Percentiles rank a stretch among this genome's conserved stretches.
Conservation (phyloP, 768 basidiomycete genomes). For the Clitopilus hobsonii region DNA sequence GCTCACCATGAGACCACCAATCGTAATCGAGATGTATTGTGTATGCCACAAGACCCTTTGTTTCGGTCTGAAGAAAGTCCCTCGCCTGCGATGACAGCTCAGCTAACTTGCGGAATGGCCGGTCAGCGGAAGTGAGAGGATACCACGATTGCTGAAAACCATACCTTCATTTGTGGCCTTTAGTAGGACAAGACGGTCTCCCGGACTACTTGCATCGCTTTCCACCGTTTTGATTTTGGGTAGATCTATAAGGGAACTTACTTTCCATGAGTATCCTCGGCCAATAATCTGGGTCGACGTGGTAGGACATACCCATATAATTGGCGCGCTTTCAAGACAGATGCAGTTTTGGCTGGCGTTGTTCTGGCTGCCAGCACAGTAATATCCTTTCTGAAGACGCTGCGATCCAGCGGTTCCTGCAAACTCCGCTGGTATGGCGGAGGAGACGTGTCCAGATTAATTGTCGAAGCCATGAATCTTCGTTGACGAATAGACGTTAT, state of each 20-base stretch:
- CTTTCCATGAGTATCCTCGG: conserved; percentile 6
- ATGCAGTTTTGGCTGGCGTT: conserved; percentile 48
- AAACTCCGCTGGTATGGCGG: conserved; percentile 49
- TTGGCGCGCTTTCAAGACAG: conserved; percentile 50
- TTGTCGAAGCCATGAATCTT: conserved; percentile 29
- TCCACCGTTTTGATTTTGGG: conserved; percentile 64
- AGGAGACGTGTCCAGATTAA: conserved; percentile 26
- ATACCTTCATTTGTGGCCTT: conserved; percentile 58
- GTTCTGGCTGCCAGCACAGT: conserved; percentile 67
- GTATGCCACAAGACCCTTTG: conserved; percentile 53
- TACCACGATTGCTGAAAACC: conserved; percentile 11
- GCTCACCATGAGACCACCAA: conserved; percentile 81
- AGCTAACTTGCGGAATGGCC: conserved; percentile 50
- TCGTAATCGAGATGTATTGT: conserved; percentile 70
- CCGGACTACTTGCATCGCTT: conserved; percentile 40
- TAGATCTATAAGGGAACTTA: conserved; percentile 61
- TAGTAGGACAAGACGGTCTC: conserved; percentile 65
- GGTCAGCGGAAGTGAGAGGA: conserved; percentile 9
- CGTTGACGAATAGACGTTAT: not conserved
- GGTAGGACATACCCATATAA: conserved; percentile 51
- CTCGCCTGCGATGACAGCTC: conserved; percentile 55
- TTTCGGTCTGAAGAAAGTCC: conserved; percentile 51
- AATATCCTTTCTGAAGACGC: conserved; percentile 60
- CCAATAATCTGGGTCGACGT: not conserved
- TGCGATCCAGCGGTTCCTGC: conserved; percentile 48